Evolutionary conservation across 495 filamentous ascomycete species (phyloP), one percentile per base, ranked within the genome.

Genomic region (Tuber borchii): DNA sequence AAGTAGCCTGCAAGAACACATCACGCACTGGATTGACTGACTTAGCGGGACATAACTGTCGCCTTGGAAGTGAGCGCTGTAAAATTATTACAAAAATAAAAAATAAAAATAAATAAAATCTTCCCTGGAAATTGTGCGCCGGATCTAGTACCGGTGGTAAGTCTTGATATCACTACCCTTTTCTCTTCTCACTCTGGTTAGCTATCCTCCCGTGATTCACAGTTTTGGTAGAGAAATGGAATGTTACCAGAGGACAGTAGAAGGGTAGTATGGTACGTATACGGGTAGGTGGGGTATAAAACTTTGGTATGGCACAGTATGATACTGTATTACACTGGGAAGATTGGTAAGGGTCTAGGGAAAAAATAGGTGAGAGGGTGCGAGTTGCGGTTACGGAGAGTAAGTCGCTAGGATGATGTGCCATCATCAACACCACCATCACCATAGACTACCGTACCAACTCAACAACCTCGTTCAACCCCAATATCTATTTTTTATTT

Each of bases 381-480:
- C 14, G 51, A n/a, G 10, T 34, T 65, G 56, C 10, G 2, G 56
- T 65, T 65, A 34, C 26, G 4, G 26, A 34, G 31, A 65, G 56
- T 34, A 17, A 12, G n/a, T 65, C 14, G 26, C 22, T 26, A n/a
- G 56, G 56, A 65, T 31, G 34, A 4, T 65, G 56, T 69, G 72
- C 69, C n/a, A 72, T 78, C 77, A 74, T 19, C 69, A 76, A 39
- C 70, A 72, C 26, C 75, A 69, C 42, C 70, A 68, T 39, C 76
- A 73, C 45, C 31, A 56, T 56, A 73, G 43, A 71, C 45, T 46
- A 43, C 43, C 65, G 61, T 72, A 46, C 31, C 75, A 74, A 65
- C 14, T 34, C 26, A 34, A 65, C 56, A 14, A 31, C 56, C 56
- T 34, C 56, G 26, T 34, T 19, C 56, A 19, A 65, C 56, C 56